Conservation (phyloP, 805 yeast genomes). For the Yamadazyma paraphyllophila region DNA sequence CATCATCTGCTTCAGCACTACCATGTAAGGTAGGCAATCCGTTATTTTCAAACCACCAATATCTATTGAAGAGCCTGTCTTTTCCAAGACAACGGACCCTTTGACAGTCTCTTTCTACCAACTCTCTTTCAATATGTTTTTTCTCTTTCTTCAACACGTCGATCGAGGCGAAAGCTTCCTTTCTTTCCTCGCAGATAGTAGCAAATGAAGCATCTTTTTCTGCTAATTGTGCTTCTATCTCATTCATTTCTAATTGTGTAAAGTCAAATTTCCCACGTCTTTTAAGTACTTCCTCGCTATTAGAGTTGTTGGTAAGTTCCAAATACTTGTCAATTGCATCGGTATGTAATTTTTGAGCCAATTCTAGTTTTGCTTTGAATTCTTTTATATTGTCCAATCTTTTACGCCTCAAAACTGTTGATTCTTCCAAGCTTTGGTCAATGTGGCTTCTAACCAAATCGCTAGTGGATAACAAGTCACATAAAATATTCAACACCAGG, state of each 20-base stretch:
- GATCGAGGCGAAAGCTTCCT: conserved; percentile 36
- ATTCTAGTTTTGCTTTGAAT: conserved; percentile 51
- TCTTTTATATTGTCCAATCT: conserved; percentile 66
- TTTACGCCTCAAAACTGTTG: conserved; percentile 60
- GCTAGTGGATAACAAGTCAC: conserved; percentile 60
- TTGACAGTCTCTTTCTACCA: conserved; percentile 73
- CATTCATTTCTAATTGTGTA: conserved; percentile 39
- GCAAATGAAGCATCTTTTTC: conserved; percentile 43
- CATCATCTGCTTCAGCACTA: conserved; percentile 41
- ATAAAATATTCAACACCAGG: conserved; percentile 57
- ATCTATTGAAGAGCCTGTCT: conserved; percentile 80
- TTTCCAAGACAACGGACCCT: conserved; percentile 74
- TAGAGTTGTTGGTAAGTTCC: conserved; percentile 4
- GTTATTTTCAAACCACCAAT: conserved; percentile 92
- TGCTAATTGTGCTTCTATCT: conserved; percentile 37
- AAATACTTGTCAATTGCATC: conserved; percentile 18
- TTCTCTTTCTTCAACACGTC: conserved; percentile 50
- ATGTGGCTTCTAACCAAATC: conserved; percentile 57
- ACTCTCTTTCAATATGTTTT: conserved; percentile 53
- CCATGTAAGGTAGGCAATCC: conserved; percentile 63
- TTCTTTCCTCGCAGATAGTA: conserved; percentile 44
- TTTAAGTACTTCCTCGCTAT: conserved; percentile 12
- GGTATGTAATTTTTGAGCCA: conserved; percentile 37
- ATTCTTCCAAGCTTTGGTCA: conserved; percentile 66
- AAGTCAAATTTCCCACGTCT: conserved; percentile 27